These are phyloP conservation scores for Ricinus communis DNA, from an alignment of 345 rosid genomes.

Conservation along the genomic window DNA sequence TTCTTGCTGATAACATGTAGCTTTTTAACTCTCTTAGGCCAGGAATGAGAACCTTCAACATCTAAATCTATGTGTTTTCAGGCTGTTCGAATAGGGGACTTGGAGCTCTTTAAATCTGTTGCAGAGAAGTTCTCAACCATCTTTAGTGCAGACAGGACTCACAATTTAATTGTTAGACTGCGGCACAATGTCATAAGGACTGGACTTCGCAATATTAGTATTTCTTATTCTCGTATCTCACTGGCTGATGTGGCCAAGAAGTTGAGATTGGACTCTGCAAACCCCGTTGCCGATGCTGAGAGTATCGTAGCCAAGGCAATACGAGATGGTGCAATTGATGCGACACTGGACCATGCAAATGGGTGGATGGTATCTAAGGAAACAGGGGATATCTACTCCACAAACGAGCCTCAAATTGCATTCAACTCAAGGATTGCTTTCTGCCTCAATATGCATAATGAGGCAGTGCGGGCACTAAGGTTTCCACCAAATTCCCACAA, in stretches of 20 bases:
- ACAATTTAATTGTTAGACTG: slow-evolving; percentile 67
- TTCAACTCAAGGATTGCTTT: slow-evolving; percentile 85
- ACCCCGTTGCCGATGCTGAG: slow-evolving; percentile 75
- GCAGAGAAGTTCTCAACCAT: slow-evolving; percentile 68
- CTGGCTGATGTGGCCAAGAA: slow-evolving; percentile 67
- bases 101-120: slow-evolving; percentile 73
- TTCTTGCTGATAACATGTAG: neutral
- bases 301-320: slow-evolving; percentile 86
- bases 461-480: slow-evolving; percentile 69
- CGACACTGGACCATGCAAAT: slow-evolving; percentile 66
- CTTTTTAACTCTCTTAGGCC: neutral
- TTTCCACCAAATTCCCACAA: slow-evolving; percentile 72
- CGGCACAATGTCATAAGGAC: slow-evolving; percentile 85
- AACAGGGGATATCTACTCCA: slow-evolving; percentile 84
- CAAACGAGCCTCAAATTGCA: slow-evolving; percentile 84
- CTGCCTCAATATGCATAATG: slow-evolving; percentile 91
- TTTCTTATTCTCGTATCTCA: slow-evolving; percentile 73
- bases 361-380: slow-evolving; percentile 83
- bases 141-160: slow-evolving; percentile 60
- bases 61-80: slow-evolving; percentile 15
- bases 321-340: slow-evolving; percentile 85
- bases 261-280: slow-evolving; percentile 55
- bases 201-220: slow-evolving; percentile 70
- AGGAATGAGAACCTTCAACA: too few species aligned
- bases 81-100: slow-evolving; percentile 91